phyloP scores from a whole-genome alignment of 192 early-diverging fungal species.

The Kappamyces sp. region DNA sequence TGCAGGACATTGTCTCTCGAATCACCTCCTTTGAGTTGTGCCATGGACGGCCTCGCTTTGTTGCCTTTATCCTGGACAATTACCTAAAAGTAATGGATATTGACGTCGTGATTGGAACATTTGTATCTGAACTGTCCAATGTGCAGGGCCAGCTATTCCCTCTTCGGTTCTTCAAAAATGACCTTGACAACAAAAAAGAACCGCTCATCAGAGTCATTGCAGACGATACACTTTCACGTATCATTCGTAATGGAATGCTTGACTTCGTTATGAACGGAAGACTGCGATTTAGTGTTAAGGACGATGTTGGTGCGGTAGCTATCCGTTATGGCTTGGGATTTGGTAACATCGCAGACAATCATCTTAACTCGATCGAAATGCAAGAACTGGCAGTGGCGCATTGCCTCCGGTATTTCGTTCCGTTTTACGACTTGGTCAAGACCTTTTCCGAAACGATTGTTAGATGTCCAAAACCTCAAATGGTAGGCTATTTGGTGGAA shows the following conservation, averaged over 20 bases:
- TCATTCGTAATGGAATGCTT: too few species aligned
- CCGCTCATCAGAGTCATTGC: too few species aligned
- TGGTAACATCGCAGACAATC: too few species aligned
- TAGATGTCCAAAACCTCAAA: background rate
- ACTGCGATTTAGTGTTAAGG: slow-evolving; percentile 6
- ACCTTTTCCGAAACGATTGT: background rate
- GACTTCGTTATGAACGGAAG: too few species aligned
- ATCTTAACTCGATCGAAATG: background rate
- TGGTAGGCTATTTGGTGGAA: background rate
- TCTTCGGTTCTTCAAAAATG: slow-evolving; percentile 16
- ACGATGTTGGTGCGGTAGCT: background rate
- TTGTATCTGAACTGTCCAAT: slow-evolving; percentile 16
- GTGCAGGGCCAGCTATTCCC: slow-evolving; percentile 18
- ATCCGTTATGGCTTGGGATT: too few species aligned
- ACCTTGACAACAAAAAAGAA: slow-evolving; percentile 17
- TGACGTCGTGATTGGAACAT: background rate
- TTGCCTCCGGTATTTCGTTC: background rate
- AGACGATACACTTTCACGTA: too few species aligned
- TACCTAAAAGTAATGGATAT: background rate
- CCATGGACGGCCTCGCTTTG: background rate
- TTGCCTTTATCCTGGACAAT: background rate
- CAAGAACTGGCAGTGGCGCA: background rate
- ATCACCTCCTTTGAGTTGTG: background rate
- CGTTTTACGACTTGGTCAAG: background rate
- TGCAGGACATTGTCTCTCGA: background rate